Base-by-base conservation (phyloP, 805 yeast genomes). In the Suhomyces kilbournensis region DNA sequence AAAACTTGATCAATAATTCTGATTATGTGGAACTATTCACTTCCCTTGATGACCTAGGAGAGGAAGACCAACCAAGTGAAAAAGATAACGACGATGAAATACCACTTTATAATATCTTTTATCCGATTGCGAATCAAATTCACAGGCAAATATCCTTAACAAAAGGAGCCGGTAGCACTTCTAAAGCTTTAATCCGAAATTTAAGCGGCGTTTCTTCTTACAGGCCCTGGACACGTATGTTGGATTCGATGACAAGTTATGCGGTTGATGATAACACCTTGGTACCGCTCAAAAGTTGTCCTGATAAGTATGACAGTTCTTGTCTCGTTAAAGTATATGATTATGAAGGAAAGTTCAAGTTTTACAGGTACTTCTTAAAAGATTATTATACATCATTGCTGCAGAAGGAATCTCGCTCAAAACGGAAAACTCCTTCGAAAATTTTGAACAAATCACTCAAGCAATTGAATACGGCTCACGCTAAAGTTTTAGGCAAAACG, bases 281-380 rank as follows among this genome's bases (percentile, higher is more conserved):
- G 26, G 26, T 52, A 45, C 65, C 67, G 4, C 53, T 61, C 26
- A 69, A 66, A 48, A 59, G 56, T 15, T 63, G 63, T 46, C 52
- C 56, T 4, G 75, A 71, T 51, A 61, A 63, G 10, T 68, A 68
- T 51, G 64, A 60, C 23, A 48, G 44, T 12, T 46, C 48, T 25
- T 53, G 66, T 15, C 70, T 90, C 10, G 76, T 86, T 0, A 76
- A 87, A 55, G 84, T 85, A 15, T 81, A 82, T 53, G 96, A 88
- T 61, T 83, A 83, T 57, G 84, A 82, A 53, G 96, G 96, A 0
- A 83, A 90, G 56, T 75, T 78, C 53, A 86, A 88, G 61, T 88
- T 83, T 58, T 88, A 81, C 66, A 74, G 96, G 40, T 84, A 87
- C 58, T 72, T 62, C 50, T 59, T 63, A 15, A 60, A 55, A 47